Conservation (phyloP, 805 yeast genomes). For the Saccharomycopsis fibuligera region DNA sequence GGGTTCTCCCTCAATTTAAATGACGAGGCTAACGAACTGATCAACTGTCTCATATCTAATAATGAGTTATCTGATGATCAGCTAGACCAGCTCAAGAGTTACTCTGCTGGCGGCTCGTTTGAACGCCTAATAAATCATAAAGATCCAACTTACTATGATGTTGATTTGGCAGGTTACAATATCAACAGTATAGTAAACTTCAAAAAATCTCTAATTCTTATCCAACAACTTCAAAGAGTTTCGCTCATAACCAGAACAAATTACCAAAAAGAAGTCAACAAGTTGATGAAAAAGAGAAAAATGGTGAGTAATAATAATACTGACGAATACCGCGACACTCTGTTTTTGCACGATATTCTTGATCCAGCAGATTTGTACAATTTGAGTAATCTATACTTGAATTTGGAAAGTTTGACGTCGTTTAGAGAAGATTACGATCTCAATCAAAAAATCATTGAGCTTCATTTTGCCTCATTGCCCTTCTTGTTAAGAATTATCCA, state of each 20-base stretch:
- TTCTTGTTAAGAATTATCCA: constrained; percentile 14
- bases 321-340: constrained; percentile 9
- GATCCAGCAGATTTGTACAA: constrained; percentile 19
- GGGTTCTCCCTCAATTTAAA: constrained; percentile 18
- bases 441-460: constrained; percentile 16
- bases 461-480: constrained; percentile 16
- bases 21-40: constrained; percentile 9
- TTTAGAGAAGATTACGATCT: constrained; percentile 14
- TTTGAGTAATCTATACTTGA: constrained; percentile 13
- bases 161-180: constrained; percentile 7
- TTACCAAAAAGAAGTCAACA: constrained; percentile 12
- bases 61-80: constrained; percentile 11
- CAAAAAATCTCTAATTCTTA: constrained; percentile 9
- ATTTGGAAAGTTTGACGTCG: constrained; percentile 9
- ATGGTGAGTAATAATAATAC: constrained; percentile 1
- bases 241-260: constrained; percentile 2
- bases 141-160: constrained; percentile 3
- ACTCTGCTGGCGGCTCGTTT: background rate
- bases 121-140: constrained; percentile 2
- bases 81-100: constrained; percentile 2
- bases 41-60: constrained; percentile 8
- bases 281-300: constrained; percentile 6
- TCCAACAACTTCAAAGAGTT: constrained; percentile 17
- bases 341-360: constrained; percentile 16
- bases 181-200: background rate